Percentiles rank a stretch among this genome's conserved stretches.
These are phyloP conservation scores for Debaryomycetaceae sp. DNA, from an alignment of 1,139 yeast genomes.

Conservation along the genomic window DNA sequence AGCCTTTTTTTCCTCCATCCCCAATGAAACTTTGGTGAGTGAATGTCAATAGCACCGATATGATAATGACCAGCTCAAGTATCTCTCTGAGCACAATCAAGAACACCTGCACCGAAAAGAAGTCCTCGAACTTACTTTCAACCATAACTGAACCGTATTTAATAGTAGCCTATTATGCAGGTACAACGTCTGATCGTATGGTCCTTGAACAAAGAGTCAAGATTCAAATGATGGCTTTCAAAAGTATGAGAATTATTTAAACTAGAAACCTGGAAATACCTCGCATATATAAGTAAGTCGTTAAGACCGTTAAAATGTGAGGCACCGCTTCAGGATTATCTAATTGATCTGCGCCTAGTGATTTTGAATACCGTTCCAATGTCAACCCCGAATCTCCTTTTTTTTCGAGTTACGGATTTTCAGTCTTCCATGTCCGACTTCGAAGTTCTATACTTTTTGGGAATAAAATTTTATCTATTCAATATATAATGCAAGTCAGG, in stretches of 20 bases:
- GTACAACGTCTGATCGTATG: background rate
- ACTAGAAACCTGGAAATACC: no score
- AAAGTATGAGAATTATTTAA: no score
- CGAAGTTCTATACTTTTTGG: background rate
- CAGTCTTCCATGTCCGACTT: background rate
- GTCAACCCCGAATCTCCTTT: no score
- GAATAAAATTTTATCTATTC: background rate
- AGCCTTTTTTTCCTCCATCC: background rate
- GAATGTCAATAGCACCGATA: conserved; percentile 43
- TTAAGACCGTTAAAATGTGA: background rate
- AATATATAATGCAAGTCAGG: background rate
- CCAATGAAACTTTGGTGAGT: conserved; percentile 31
- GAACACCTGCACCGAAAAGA: conserved; percentile 45
- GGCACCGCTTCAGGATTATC: background rate
- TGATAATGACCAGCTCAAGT: conserved; percentile 44
- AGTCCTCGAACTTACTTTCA: conserved; percentile 22
- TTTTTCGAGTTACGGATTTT: no score
- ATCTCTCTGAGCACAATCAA: conserved; percentile 46
- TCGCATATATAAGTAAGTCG: background rate
- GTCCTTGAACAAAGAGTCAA: no score
- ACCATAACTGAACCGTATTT: no score
- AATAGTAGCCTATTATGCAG: background rate
- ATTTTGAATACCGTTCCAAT: no score
- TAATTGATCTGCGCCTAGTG: background rate
- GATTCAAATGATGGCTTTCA: no score